Conservation (phyloP, 306 rosid genomes). For the Trichosanthes cucumerina region DNA sequence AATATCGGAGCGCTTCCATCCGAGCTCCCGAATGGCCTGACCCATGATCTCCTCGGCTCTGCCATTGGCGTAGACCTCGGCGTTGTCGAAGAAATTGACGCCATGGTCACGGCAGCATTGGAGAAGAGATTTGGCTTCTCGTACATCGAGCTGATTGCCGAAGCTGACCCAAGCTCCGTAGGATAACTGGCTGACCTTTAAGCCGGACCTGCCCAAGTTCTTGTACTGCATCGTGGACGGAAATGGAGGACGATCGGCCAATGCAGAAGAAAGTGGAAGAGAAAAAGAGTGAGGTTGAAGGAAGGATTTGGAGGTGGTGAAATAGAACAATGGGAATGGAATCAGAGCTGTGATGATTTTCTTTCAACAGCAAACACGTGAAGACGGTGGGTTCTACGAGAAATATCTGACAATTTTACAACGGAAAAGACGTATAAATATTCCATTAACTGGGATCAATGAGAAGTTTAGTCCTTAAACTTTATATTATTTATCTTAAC, state of each 20-base stretch:
- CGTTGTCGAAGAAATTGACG: slow-evolving; percentile 99
- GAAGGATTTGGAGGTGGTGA: background rate
- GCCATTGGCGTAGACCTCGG: slow-evolving; percentile 94
- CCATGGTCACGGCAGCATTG: slow-evolving; percentile 91
- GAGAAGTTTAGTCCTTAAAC: no score
- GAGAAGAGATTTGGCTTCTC: slow-evolving; percentile 80
- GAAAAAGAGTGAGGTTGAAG: background rate
- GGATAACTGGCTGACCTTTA: slow-evolving; percentile 85
- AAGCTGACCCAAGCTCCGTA: slow-evolving; percentile 96
- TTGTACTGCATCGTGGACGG: slow-evolving; percentile 64
- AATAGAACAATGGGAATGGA: background rate
- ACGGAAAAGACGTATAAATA: no score
- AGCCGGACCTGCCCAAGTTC: slow-evolving; percentile 73
- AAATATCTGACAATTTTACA: background rate
- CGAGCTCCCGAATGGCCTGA: slow-evolving; percentile 77
- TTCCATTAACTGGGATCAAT: no score
- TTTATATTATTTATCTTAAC: no score
- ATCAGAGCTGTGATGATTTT: background rate
- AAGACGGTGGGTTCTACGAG: background rate
- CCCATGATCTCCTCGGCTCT: slow-evolving; percentile 99
- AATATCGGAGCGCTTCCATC: slow-evolving; percentile 89
- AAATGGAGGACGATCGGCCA: background rate
- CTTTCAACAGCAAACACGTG: background rate
- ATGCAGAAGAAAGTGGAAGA: background rate
- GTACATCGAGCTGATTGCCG: slow-evolving; percentile 95